Conservation (phyloP, 2,329 filamentous ascomycete species). For the Aspergillus terreus region DNA sequence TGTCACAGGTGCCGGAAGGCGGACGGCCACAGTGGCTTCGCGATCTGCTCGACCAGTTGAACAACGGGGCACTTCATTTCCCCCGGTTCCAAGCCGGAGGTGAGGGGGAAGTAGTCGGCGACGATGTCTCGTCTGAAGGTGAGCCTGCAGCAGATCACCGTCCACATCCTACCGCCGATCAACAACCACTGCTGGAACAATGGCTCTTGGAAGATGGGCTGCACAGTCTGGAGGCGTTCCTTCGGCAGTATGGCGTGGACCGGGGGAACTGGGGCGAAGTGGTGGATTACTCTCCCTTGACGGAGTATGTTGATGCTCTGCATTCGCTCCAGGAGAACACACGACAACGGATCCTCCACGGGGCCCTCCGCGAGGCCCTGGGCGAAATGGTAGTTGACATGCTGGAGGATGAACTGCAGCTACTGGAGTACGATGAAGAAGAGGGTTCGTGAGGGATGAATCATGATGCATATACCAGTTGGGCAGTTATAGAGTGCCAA, state of each 20-base stretch:
- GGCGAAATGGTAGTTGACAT: constrained; percentile 35
- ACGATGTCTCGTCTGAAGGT: constrained; percentile 5
- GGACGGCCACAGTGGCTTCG: constrained; percentile 35
- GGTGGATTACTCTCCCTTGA: constrained; percentile 31
- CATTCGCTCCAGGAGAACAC: constrained; percentile 22
- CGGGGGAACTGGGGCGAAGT: constrained; percentile 40
- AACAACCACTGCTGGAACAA: constrained; percentile 27
- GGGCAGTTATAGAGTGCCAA: neutral
- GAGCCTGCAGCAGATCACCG: constrained; percentile 11
- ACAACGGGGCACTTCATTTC: constrained; percentile 27
- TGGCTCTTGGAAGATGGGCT: constrained; percentile 34
- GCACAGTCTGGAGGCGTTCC: constrained; percentile 31
- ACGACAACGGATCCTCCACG: constrained; percentile 26
- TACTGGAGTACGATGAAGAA: constrained; percentile 26
- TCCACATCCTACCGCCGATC: constrained; percentile 20
- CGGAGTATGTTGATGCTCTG: constrained; percentile 34
- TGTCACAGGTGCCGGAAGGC: constrained; percentile 27
- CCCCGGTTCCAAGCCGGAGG: constrained; percentile 18
- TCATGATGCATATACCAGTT: neutral
- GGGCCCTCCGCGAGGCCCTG: constrained; percentile 27
- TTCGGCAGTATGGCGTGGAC: constrained; percentile 38
- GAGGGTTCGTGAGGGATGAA: constrained; percentile 5
- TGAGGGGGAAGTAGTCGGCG: constrained; percentile 15
- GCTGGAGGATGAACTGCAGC: constrained; percentile 35
- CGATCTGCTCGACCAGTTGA: constrained; percentile 33